These are phyloP conservation scores for Termitomyces sp. DNA, from an alignment of 1,284 basidiomycete species.

Conservation along the genomic window DNA sequence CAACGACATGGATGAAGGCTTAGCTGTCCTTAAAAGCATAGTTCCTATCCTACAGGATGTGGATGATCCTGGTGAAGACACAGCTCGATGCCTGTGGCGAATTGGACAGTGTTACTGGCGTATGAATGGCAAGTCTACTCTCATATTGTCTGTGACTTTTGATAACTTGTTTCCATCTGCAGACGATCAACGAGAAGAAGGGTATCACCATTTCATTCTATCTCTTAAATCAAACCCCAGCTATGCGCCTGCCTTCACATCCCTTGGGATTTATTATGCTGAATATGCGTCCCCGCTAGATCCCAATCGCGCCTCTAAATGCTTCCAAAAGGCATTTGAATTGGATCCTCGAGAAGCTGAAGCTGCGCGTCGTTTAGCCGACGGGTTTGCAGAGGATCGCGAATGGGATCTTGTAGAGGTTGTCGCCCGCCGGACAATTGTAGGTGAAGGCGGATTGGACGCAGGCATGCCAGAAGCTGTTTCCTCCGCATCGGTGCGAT, in stretches of 20 bases:
- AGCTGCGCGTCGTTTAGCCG: slow-evolving; percentile 80
- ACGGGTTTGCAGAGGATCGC: slow-evolving; percentile 86
- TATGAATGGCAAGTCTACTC: slow-evolving; percentile 54
- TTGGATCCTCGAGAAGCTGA: slow-evolving; percentile 86
- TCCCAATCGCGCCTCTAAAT: slow-evolving; percentile 83
- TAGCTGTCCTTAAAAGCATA: slow-evolving; percentile 55
- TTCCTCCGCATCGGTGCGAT: slow-evolving; percentile 37
- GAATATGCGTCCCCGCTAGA: slow-evolving; percentile 73
- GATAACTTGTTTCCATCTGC: background rate
- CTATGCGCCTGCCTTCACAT: slow-evolving; percentile 91
- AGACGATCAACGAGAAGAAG: slow-evolving; percentile 44
- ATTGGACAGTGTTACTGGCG: slow-evolving; percentile 79
- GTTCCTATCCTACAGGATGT: slow-evolving; percentile 51
- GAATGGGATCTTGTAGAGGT: slow-evolving; percentile 97
- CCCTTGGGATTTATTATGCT: slow-evolving; percentile 87
- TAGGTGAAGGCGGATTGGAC: slow-evolving; percentile 82
- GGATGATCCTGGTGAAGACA: slow-evolving; percentile 50
- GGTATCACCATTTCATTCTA: slow-evolving; percentile 79
- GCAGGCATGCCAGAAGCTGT: slow-evolving; percentile 44
- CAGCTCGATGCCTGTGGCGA: slow-evolving; percentile 81
- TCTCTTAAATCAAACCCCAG: slow-evolving; percentile 74
- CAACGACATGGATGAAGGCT: slow-evolving; percentile 48
- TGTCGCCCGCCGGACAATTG: slow-evolving; percentile 86
- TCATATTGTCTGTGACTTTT: background rate
- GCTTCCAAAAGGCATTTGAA: slow-evolving; percentile 99